Base-by-base conservation (phyloP, 345 rosid species). In the Mangifera indica region DNA sequence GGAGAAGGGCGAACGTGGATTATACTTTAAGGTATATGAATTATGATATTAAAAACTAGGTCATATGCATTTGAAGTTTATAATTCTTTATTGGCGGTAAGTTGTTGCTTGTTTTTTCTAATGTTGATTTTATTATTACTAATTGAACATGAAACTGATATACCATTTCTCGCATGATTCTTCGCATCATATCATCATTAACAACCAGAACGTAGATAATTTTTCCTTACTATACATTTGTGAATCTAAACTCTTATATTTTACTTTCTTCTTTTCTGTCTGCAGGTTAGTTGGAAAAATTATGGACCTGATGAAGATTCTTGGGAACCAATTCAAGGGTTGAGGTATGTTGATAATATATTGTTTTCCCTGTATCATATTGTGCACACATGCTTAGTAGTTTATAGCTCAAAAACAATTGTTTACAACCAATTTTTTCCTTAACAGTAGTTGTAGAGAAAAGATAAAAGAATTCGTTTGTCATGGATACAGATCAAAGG, bases 301-400 rank as follows among this genome's bases (percentile, higher is more conserved):
- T 93, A 87, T 64, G 86, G 83, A 6, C 78, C 87, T 7, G 77
- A 72, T 11, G 70, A 84, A 60, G 90, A 91, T 63, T 66, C 90
- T 0, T 91, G 93, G 97, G 98, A 91, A 56, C 93, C 95, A 10
- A 60, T 82, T 5, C 78, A 79, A 2, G 89, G 91, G 2, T 76
- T 91, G 22, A 62, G 87, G 97, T 91, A 72, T 73, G 81, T 10
- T 62, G 22, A 3, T 25, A 55, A 10, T 11, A 15, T 15, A 20
- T n/a, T n/a, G 14, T 59, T 48, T 32, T 34, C 26, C 57, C 26
- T 66, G 11, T 1, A 20, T 29, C 20, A 45, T 7, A 26, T 8
- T 49, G 4, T 32, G 2, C 44, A 0, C 17, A 25, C 13, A 64
- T 22, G 9, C 17, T 42, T 18, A 22, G 1, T 40, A 37, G 56